Percentiles rank a stretch among this genome's conserved stretches.
These are phyloP conservation scores for Mortierella sp. DNA, from an alignment of 371 early-diverging fungal genomes.

Conservation along the genomic window DNA sequence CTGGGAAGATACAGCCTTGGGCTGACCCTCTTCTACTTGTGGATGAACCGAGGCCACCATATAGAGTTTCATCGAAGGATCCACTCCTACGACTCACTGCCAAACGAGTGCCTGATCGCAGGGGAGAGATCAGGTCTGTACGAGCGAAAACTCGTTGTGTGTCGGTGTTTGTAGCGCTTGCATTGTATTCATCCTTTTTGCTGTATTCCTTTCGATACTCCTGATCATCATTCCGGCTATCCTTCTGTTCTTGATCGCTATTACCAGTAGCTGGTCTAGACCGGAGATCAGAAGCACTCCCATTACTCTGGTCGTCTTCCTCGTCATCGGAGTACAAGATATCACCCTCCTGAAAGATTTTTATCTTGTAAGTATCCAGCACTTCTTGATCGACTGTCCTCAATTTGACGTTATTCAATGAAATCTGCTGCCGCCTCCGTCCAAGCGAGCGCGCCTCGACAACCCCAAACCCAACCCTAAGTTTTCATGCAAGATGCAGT, in stretches of 20 bases:
- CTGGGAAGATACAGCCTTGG: not conserved
- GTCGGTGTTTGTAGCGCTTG: not conserved
- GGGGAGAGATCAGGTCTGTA: not conserved
- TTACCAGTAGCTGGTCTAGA: not conserved
- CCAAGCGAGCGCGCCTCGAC: slow-evolving; percentile 35
- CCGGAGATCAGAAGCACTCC: not conserved
- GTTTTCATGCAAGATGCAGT: slow-evolving; percentile 4
- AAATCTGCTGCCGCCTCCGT: slow-evolving; percentile 29
- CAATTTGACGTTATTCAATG: slow-evolving; percentile 27
- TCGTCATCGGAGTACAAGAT: slow-evolving; percentile 30
- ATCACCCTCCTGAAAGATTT: slow-evolving; percentile 39
- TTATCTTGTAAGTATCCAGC: slow-evolving; percentile 38
- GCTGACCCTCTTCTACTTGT: slow-evolving; percentile 12
- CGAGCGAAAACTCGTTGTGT: slow-evolving; percentile 23
- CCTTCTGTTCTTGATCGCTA: not conserved
- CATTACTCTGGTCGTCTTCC: not conserved
- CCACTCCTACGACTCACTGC: slow-evolving; percentile 27
- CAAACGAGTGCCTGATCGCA: not conserved
- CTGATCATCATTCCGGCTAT: not conserved
- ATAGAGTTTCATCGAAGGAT: slow-evolving; percentile 47
- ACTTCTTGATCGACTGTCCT: slow-evolving; percentile 44
- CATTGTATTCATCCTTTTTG: slow-evolving; percentile 15
- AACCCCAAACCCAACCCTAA: slow-evolving; percentile 51
- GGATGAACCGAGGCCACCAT: slow-evolving; percentile 32
- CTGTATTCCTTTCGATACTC: not conserved